Evolutionary conservation across 2,329 filamentous ascomycete genomes (phyloP).

Genomic region (Magnaporthiopsis incrustans): DNA sequence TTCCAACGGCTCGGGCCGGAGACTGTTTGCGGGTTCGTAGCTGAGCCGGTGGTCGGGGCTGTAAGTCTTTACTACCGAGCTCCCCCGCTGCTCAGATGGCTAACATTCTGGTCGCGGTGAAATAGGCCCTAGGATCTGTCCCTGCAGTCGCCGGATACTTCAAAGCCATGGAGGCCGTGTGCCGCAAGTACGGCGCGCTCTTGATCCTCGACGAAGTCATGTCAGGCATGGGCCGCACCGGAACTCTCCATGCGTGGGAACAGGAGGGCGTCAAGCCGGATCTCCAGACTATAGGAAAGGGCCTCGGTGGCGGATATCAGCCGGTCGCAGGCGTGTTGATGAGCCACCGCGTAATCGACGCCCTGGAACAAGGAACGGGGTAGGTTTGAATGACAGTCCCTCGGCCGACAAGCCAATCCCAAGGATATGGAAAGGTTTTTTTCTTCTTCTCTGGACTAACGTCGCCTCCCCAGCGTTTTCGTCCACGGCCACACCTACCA

Average conservation of each 20-base stretch:
- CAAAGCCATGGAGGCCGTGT: slow-evolving; percentile 42
- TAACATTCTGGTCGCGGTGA: background rate
- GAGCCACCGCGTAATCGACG: slow-evolving; percentile 38
- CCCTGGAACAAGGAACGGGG: slow-evolving; percentile 30
- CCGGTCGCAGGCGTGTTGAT: slow-evolving; percentile 53
- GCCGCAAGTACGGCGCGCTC: slow-evolving; percentile 45
- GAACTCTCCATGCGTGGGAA: slow-evolving; percentile 56
- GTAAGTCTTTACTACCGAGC: slow-evolving; percentile 31
- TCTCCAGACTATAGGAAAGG: slow-evolving; percentile 56
- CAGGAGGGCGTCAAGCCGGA: slow-evolving; percentile 51
- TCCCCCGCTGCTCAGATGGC: background rate
- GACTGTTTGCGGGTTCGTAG: slow-evolving; percentile 63
- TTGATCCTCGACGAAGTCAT: slow-evolving; percentile 58
- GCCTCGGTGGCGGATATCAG: slow-evolving; percentile 52
- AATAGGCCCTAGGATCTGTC: slow-evolving; percentile 39
- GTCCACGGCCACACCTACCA: slow-evolving; percentile 53
- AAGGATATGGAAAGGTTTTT: too few species aligned
- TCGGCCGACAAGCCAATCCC: too few species aligned
- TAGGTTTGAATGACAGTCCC: slow-evolving; percentile 15
- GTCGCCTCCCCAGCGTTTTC: slow-evolving; percentile 24
- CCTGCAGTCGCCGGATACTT: slow-evolving; percentile 46
- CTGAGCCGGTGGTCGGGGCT: slow-evolving; percentile 66
- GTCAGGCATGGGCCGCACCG: slow-evolving; percentile 57
- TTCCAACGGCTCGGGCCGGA: slow-evolving; percentile 56
- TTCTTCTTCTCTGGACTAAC: too few species aligned